phyloP scores from a whole-genome alignment of 108 stramenopile species.

The Nitzschia inconspicua region DNA sequence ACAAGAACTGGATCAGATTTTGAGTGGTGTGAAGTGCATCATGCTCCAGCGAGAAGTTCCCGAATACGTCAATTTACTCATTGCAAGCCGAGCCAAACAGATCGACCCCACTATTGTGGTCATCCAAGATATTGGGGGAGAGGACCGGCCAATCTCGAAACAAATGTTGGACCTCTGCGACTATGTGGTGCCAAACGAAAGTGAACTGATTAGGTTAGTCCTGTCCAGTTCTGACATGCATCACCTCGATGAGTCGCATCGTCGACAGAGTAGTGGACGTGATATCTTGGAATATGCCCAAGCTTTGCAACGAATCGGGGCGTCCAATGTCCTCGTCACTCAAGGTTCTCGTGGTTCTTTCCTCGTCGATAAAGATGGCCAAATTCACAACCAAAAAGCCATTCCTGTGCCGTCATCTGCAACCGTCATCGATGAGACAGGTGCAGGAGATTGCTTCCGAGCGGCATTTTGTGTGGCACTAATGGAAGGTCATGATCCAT shows the following conservation, averaged over 20 bases:
- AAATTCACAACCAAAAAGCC: not conserved
- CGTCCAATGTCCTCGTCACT: slow-evolving; percentile 68
- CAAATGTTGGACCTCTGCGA: slow-evolving; percentile 56
- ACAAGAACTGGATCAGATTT: slow-evolving; percentile 26
- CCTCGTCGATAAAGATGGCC: slow-evolving; percentile 27
- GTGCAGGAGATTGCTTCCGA: slow-evolving; percentile 83
- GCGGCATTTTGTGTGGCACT: slow-evolving; percentile 80
- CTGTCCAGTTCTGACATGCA: slow-evolving; percentile 15
- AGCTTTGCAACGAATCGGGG: slow-evolving; percentile 46
- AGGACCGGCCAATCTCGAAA: slow-evolving; percentile 53
- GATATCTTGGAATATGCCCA: slow-evolving; percentile 27
- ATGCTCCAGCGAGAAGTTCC: slow-evolving; percentile 80
- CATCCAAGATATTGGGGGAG: slow-evolving; percentile 75
- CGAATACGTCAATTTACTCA: slow-evolving; percentile 56
- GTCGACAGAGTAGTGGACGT: not conserved
- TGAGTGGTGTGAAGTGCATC: slow-evolving; percentile 28
- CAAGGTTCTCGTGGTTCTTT: slow-evolving; percentile 56
- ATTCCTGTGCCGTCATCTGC: not conserved
- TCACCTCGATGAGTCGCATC: no score
- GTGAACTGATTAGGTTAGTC: slow-evolving; percentile 65
- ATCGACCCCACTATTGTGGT: slow-evolving; percentile 29
- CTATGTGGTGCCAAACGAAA: slow-evolving; percentile 77
- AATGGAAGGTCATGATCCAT: slow-evolving; percentile 33
- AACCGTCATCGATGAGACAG: slow-evolving; percentile 73
- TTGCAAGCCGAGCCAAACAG: slow-evolving; percentile 40